phyloP scores from a whole-genome alignment of 2,329 filamentous ascomycete species.

The Rasamsonia emersonii region DNA sequence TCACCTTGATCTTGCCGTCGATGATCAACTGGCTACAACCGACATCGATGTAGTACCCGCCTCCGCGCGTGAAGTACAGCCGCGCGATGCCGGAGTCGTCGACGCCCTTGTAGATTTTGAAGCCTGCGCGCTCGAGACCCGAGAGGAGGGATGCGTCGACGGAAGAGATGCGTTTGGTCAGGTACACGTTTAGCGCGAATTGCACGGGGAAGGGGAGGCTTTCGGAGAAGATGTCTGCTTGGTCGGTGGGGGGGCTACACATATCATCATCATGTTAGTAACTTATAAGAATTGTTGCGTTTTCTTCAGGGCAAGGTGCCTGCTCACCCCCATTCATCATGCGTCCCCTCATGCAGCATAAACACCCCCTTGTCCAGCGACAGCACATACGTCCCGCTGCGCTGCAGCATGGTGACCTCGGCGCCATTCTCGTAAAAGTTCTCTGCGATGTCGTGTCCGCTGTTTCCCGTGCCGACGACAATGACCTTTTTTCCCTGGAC shows the following conservation, averaged over 20 bases:
- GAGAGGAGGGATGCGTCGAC: constrained; percentile 37
- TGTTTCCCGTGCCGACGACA: constrained; percentile 43
- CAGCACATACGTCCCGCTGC: constrained; percentile 43
- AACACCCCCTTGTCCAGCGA: constrained; percentile 36
- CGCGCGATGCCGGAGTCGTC: constrained; percentile 35
- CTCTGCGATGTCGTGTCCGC: constrained; percentile 44
- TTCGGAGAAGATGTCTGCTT: constrained; percentile 42
- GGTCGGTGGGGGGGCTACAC: constrained; percentile 39
- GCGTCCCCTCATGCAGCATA: constrained; percentile 37
- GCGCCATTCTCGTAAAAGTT: constrained; percentile 43
- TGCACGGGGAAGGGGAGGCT: constrained; percentile 40
- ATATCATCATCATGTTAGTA: neutral
- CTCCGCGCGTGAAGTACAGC: constrained; percentile 41
- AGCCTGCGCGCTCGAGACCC: constrained; percentile 40
- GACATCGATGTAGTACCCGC: constrained; percentile 54
- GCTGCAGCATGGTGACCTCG: constrained; percentile 47
- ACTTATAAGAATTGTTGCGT: neutral
- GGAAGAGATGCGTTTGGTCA: constrained; percentile 33
- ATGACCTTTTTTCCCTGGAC: constrained; percentile 38
- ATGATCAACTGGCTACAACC: constrained; percentile 46
- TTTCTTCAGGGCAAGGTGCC: no score
- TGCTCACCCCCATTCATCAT: constrained; percentile 37
- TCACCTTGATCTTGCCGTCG: constrained; percentile 53
- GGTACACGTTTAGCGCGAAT: constrained; percentile 36
- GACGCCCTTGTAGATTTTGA: constrained; percentile 32